These are phyloP conservation scores for Nemophila menziesii DNA, from an alignment of 257 asterid genomes.

Conservation along the genomic window DNA sequence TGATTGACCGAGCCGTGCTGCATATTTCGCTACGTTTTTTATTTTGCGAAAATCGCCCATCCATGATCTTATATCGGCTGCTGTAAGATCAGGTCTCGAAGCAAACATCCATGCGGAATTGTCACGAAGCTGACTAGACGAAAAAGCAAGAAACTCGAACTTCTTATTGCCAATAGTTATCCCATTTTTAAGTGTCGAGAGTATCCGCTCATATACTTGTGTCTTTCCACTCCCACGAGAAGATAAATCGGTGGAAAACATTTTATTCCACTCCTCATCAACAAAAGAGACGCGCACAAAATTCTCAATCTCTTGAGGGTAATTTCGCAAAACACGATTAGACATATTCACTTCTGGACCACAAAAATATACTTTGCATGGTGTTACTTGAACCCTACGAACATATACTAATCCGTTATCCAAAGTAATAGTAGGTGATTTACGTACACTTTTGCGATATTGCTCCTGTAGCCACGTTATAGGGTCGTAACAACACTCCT, in stretches of 20 bases:
- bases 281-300: slow-evolving; percentile 83
- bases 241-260: slow-evolving; percentile 47
- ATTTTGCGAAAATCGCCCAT: slow-evolving; percentile 72
- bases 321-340: slow-evolving; percentile 72
- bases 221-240: slow-evolving; percentile 40
- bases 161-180: slow-evolving; percentile 55
- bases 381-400: slow-evolving; percentile 82
- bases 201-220: slow-evolving; percentile 47
- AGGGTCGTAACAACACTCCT: slow-evolving; percentile 87
- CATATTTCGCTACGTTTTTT: slow-evolving; percentile 75
- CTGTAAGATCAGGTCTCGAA: slow-evolving; percentile 27
- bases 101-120: slow-evolving; percentile 95
- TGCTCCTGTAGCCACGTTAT: slow-evolving; percentile 50
- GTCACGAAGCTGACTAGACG: slow-evolving; percentile 82
- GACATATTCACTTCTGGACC: slow-evolving; percentile 83
- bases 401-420: slow-evolving; percentile 70
- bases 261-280: slow-evolving; percentile 81
- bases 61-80: slow-evolving; percentile 57
- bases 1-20: slow-evolving; percentile 99
- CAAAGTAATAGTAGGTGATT: slow-evolving; percentile 43
- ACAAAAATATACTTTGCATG: slow-evolving; percentile 59
- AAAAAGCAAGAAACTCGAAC: slow-evolving; percentile 85
- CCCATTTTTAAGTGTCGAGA: slow-evolving; percentile 51
- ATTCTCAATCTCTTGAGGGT: slow-evolving; percentile 33
- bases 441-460: slow-evolving; percentile 38